These are phyloP conservation scores for Phytophthora pinifolia DNA, from an alignment of 352 stramenopile species.

Conservation along the genomic window DNA sequence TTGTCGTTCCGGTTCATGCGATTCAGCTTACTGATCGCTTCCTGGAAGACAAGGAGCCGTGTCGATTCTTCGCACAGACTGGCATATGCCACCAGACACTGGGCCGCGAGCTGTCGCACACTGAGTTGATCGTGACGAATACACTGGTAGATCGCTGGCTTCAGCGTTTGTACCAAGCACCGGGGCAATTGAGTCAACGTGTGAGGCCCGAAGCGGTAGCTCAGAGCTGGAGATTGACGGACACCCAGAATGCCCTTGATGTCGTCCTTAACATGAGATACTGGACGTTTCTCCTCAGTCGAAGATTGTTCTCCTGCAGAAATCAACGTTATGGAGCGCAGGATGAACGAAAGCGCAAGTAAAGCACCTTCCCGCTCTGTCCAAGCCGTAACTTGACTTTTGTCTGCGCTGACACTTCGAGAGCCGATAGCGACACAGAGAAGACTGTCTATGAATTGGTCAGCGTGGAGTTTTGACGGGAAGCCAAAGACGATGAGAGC, in stretches of 20 bases:
- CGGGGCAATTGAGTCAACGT: slow-evolving; percentile 24
- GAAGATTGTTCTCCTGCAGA: background rate
- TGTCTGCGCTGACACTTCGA: slow-evolving; percentile 25
- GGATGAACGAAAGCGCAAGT: slow-evolving; percentile 34
- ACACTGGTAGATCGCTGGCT: slow-evolving; percentile 52
- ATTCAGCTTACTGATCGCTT: slow-evolving; percentile 79
- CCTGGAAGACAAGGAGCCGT: slow-evolving; percentile 60
- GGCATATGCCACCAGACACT: slow-evolving; percentile 48
- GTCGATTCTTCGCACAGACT: slow-evolving; percentile 55
- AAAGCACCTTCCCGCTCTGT: slow-evolving; percentile 53
- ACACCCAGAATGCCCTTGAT: slow-evolving; percentile 27
- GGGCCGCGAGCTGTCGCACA: slow-evolving; percentile 51
- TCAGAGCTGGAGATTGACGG: background rate
- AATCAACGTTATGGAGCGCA: slow-evolving; percentile 34
- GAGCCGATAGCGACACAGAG: slow-evolving; percentile 37
- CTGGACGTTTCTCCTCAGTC: slow-evolving; percentile 12
- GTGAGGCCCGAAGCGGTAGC: slow-evolving; percentile 35
- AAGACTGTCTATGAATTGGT: slow-evolving; percentile 45
- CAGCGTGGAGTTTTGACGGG: slow-evolving; percentile 31
- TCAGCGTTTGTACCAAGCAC: slow-evolving; percentile 40
- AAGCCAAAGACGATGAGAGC: slow-evolving; percentile 30
- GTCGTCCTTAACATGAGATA: slow-evolving; percentile 30
- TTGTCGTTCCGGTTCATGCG: slow-evolving; percentile 36
- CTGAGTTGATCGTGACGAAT: slow-evolving; percentile 60
- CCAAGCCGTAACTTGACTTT: slow-evolving; percentile 34